These are phyloP conservation scores for Sordariomycetes sp. DNA, from an alignment of 2,329 filamentous ascomycete species.

Conservation along the genomic window DNA sequence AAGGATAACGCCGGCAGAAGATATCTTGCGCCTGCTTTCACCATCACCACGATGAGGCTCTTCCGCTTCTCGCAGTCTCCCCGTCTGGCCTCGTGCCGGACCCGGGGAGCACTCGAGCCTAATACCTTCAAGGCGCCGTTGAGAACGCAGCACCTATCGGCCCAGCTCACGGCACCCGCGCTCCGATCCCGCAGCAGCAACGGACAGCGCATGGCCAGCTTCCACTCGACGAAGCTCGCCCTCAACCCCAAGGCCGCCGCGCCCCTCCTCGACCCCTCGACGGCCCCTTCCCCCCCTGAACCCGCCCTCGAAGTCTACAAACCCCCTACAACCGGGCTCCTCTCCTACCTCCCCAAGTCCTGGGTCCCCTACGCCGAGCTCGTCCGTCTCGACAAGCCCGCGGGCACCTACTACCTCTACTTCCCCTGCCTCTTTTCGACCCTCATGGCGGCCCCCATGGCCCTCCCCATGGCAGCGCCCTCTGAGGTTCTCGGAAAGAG, in stretches of 20 bases:
- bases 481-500: conserved; percentile 49
- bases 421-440: conserved; percentile 80
- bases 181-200: background rate
- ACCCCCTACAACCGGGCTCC: conserved; percentile 57
- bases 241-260: background rate
- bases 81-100: background rate
- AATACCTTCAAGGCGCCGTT: background rate
- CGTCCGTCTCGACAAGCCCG: conserved; percentile 67
- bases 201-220: background rate
- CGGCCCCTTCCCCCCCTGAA: conserved; percentile 2
- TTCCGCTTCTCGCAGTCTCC: background rate
- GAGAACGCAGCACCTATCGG: background rate
- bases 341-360: conserved; percentile 54
- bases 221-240: conserved; percentile 1
- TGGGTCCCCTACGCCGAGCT: conserved; percentile 75
- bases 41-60: background rate
- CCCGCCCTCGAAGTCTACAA: conserved; percentile 30
- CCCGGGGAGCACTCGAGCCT: background rate
- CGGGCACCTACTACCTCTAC: conserved; percentile 74
- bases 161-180: background rate
- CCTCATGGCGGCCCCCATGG: conserved; percentile 61
- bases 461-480: conserved; percentile 45
- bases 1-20: background rate
- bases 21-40: background rate
- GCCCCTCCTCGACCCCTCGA: background rate